Evolutionary conservation across 2,329 filamentous ascomycete species (phyloP).

Genomic region (Didymosphaeria variabile): DNA sequence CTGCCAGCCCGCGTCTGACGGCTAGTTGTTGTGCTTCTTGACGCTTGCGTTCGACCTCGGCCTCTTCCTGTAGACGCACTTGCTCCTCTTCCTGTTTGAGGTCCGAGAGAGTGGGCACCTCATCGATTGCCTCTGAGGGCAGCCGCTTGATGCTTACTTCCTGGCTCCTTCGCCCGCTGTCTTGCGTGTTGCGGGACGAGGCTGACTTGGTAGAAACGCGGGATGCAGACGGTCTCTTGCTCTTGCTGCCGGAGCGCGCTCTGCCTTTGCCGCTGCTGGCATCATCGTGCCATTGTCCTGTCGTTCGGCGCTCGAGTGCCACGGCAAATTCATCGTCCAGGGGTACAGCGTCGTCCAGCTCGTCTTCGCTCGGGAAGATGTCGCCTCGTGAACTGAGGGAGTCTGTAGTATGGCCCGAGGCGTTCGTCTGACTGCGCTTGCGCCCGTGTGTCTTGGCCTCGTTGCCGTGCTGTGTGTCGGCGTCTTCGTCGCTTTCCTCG

Average conservation of each 20-base stretch:
- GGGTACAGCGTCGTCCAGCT: slow-evolving; percentile 86
- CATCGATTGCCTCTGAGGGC: slow-evolving; percentile 35
- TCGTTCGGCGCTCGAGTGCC: slow-evolving; percentile 76
- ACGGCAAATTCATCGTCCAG: slow-evolving; percentile 93
- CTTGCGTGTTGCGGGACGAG: slow-evolving; percentile 57
- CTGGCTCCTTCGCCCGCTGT: slow-evolving; percentile 31
- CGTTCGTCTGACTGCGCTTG: slow-evolving; percentile 79
- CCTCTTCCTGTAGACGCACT: slow-evolving; percentile 64
- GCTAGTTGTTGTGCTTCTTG: slow-evolving; percentile 65
- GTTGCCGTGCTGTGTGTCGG: slow-evolving; percentile 25
- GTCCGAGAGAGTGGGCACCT: slow-evolving; percentile 61
- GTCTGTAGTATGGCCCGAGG: slow-evolving; percentile 82
- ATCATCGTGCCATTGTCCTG: slow-evolving; percentile 68
- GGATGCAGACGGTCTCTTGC: slow-evolving; percentile 56
- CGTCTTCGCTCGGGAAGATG: slow-evolving; percentile 89
- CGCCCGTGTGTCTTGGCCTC: slow-evolving; percentile 55
- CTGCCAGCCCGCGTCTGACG: slow-evolving; percentile 60
- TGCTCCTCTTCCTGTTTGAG: slow-evolving; percentile 67
- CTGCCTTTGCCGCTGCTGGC: slow-evolving; percentile 73
- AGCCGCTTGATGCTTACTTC: slow-evolving; percentile 35
- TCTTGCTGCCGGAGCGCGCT: slow-evolving; percentile 50
- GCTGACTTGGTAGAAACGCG: slow-evolving; percentile 56
- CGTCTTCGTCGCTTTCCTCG: slow-evolving; percentile 63
- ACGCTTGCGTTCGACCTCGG: slow-evolving; percentile 61
- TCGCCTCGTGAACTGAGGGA: slow-evolving; percentile 89